Conservation (phyloP, 768 basidiomycete genomes). For the Mycena chlorophos region DNA sequence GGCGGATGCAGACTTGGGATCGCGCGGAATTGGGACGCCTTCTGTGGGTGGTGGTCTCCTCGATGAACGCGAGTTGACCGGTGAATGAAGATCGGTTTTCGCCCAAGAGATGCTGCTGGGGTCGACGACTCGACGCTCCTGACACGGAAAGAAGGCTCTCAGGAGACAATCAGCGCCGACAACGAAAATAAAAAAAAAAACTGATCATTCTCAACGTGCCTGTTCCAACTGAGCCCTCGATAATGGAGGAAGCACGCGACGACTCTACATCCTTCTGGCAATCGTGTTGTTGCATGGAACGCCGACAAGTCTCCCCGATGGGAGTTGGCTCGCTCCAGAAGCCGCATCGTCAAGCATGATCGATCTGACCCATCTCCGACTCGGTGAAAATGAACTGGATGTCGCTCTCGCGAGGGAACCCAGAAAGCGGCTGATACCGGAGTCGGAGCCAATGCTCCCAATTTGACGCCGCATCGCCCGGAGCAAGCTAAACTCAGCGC, state of each 20-base stretch:
- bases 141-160: conserved; percentile 49
- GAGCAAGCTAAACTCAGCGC: conserved; percentile 49
- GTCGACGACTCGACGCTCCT: conserved; percentile 54
- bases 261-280: conserved; percentile 55
- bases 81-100: conserved; percentile 42
- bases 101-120: conserved; percentile 43
- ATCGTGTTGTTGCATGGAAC: conserved; percentile 40
- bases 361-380: conserved; percentile 25
- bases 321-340: conserved; percentile 16
- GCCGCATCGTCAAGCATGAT: conserved; percentile 1
- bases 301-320: conserved; percentile 32
- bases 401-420: conserved; percentile 15
- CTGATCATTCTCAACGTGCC: conserved; percentile 46
- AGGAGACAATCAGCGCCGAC: conserved; percentile 4
- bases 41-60: conserved; percentile 4
- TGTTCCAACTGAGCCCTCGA: conserved; percentile 34
- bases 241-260: conserved; percentile 40
- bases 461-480: conserved; percentile 30
- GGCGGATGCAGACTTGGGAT: conserved; percentile 20
- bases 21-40: conserved; percentile 9
- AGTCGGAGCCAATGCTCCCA: conserved; percentile 33
- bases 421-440: conserved; percentile 22
- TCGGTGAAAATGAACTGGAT: conserved; percentile 19
- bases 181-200: neutral
- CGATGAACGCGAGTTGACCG: conserved; percentile 36